A percentile compares a stretch with the other conserved stretches of the same genome.
These are phyloP conservation scores for Cercospora sp. DNA, from an alignment of 2,329 filamentous ascomycete species.

Conservation along the genomic window DNA sequence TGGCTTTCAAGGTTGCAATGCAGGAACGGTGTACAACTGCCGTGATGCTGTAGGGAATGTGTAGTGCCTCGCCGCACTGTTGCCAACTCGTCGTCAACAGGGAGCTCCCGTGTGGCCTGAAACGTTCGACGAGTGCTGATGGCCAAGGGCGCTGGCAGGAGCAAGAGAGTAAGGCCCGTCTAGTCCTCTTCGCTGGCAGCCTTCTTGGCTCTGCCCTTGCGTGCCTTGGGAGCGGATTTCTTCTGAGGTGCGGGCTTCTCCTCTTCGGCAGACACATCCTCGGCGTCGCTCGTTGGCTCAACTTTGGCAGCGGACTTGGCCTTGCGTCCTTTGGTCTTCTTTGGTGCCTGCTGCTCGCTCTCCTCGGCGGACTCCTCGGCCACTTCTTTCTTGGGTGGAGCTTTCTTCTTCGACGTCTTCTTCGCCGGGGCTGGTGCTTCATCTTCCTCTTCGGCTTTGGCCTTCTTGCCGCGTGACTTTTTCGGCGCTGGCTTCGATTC, in stretches of 20 bases:
- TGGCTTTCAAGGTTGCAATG: not conserved
- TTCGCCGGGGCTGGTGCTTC: slow-evolving; percentile 23
- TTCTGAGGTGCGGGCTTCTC: slow-evolving; percentile 37
- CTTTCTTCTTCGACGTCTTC: slow-evolving; percentile 31
- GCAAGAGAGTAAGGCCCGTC: not conserved
- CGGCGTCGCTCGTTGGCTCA: slow-evolving; percentile 19
- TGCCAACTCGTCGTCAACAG: not conserved
- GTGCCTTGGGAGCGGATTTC: slow-evolving; percentile 38
- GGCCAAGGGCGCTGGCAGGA: not conserved
- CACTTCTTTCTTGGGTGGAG: slow-evolving; percentile 20
- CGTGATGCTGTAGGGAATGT: not conserved
- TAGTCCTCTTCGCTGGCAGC: slow-evolving; percentile 21
- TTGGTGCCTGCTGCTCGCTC: slow-evolving; percentile 22
- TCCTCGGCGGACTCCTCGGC: slow-evolving; percentile 22
- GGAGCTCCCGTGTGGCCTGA: not conserved
- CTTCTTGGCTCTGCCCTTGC: slow-evolving; percentile 36
- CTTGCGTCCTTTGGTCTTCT: slow-evolving; percentile 31
- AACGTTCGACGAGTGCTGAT: not conserved
- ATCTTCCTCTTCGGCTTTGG: slow-evolving; percentile 26
- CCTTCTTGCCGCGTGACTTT: slow-evolving; percentile 20
- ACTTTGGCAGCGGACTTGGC: slow-evolving; percentile 35
- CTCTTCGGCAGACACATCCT: slow-evolving; percentile 25
- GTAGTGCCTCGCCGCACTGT: not conserved
- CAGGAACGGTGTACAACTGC: not conserved
- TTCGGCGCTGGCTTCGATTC: slow-evolving; percentile 16